Evolutionary conservation across 2,329 filamentous ascomycete species (phyloP).

Genomic region (Aspergillus flavus): DNA sequence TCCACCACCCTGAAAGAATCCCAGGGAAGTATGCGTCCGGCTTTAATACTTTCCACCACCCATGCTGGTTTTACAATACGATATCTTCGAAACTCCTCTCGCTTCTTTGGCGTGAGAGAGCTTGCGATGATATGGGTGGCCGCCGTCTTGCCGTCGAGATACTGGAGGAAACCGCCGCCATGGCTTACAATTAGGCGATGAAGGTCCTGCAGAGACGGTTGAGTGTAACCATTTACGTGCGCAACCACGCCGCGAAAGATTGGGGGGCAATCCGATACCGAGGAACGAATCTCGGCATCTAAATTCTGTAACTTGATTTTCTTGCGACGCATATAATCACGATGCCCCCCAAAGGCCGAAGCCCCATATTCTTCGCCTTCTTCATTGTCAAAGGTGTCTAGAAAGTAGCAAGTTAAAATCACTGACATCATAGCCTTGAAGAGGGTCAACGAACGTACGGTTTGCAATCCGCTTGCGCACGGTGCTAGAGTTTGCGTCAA

Average conservation of each 20-base stretch:
- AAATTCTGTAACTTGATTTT: slow-evolving; percentile 97
- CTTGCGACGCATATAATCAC: slow-evolving; percentile 91
- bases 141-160: slow-evolving; percentile 89
- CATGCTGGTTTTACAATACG: slow-evolving; percentile 93
- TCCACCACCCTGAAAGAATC: slow-evolving; percentile 80
- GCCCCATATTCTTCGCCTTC: slow-evolving; percentile 87
- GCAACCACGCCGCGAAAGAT: slow-evolving; percentile 91
- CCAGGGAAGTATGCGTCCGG: slow-evolving; percentile 84
- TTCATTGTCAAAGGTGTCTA: slow-evolving; percentile 75
- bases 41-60: slow-evolving; percentile 85
- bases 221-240: slow-evolving; percentile 94
- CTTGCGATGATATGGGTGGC: slow-evolving; percentile 96
- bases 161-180: slow-evolving; percentile 94
- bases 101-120: slow-evolving; percentile 87
- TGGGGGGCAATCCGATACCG: slow-evolving; percentile 69
- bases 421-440: not conserved
- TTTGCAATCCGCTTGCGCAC: slow-evolving; percentile 66
- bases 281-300: slow-evolving; percentile 76
- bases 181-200: slow-evolving; percentile 86
- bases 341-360: slow-evolving; percentile 85
- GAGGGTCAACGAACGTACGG: slow-evolving; percentile 41
- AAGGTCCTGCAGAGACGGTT: slow-evolving; percentile 86
- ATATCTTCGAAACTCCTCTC: slow-evolving; percentile 82
- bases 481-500: slow-evolving; percentile 60
- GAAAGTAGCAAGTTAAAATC: slow-evolving; percentile 17